Base-by-base conservation (phyloP, 371 early-diverging fungal genomes). In the Sanchytrium tribonematis region DNA sequence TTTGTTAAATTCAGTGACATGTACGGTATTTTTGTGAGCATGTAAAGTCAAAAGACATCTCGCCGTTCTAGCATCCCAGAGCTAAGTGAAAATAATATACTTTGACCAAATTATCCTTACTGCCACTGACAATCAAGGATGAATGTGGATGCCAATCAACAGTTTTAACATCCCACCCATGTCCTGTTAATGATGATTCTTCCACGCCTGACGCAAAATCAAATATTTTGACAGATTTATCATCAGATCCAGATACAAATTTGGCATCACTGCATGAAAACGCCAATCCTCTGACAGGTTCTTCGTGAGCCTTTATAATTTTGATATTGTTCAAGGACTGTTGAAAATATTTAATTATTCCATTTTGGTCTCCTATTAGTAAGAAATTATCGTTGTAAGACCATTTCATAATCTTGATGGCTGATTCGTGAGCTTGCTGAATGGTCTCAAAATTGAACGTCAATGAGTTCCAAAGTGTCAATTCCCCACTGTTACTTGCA, bases 371-470 rank as follows among this genome's bases (percentile, higher is more conserved):
- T 1, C 90, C 94, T 1, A 91, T 91, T 0, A 98, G 84, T 83
- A 99, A 83, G 90, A 95, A 98, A 67, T 89, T 86, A 68, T 89
- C 91, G 69, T 91, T 90, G 71, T 92, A 97, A 22, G 93, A 89
- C 99, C 99, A 99, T 72, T 85, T 83, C 96, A 99, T 93, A 1
- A 88, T 83, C 66, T 98, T 85, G 0, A 99, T 88, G 1, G 98
- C 88, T 28, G 86, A 83, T 72, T 93, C 95, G 76, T 95, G 97
- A 0, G 97, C 97, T 82, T 97, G 97, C 71, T 97, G 77, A 75
- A 98, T 98, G 0, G 98, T 98, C 74, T 98, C 99, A 78, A 98
- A 99, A 75, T 99, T 99, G 75, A 98, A 98, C 0, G 93, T 91
- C 31, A 95, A 81, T 1, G 97, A 97, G 76, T 97, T 98, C 99